Percentiles rank a stretch among this genome's conserved stretches.
Conservation (phyloP, 176 grass and related monocot species). For the Carex kokanica region DNA sequence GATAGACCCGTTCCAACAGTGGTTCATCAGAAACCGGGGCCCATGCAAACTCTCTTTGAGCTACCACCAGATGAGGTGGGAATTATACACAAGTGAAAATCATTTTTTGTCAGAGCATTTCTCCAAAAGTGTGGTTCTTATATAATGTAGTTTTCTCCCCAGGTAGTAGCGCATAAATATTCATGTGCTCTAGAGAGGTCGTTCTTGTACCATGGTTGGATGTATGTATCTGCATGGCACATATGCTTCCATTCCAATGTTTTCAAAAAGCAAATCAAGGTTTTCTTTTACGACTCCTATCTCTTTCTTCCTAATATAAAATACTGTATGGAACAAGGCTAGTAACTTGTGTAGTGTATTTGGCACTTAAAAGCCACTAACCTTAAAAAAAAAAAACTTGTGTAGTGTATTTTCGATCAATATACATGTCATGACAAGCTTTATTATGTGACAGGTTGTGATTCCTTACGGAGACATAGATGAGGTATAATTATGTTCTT, state of each 20-base stretch:
- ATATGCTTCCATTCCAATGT: conserved; percentile 99
- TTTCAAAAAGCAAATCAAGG: conserved; percentile 98
- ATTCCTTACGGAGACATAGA: conserved; percentile 81
- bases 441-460: conserved; percentile 44
- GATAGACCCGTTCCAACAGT: conserved; percentile 78
- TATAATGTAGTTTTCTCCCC: conserved; percentile 21
- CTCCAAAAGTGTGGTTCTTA: conserved; percentile 7
- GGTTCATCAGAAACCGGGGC: conserved; percentile 95
- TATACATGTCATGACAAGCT: conserved; percentile 24
- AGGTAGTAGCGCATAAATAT: conserved; percentile 84
- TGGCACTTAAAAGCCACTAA: too few relatives aligned
- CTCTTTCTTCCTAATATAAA: neutral
- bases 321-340: neutral
- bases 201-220: conserved; percentile 92
- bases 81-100: conserved; percentile 12
- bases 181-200: conserved; percentile 97
- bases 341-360: conserved; percentile 27
- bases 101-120: neutral
- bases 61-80: conserved; percentile 80
- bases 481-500: conserved; percentile 46
- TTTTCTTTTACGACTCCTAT: conserved; percentile 28
- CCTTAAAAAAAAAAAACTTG: neutral
- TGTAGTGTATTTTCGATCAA: conserved; percentile 21
- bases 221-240: conserved; percentile 99
- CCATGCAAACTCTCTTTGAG: conserved; percentile 78